Evolutionary conservation across 495 filamentous ascomycete species (phyloP).

Genomic region (Penicillium chermesinum): DNA sequence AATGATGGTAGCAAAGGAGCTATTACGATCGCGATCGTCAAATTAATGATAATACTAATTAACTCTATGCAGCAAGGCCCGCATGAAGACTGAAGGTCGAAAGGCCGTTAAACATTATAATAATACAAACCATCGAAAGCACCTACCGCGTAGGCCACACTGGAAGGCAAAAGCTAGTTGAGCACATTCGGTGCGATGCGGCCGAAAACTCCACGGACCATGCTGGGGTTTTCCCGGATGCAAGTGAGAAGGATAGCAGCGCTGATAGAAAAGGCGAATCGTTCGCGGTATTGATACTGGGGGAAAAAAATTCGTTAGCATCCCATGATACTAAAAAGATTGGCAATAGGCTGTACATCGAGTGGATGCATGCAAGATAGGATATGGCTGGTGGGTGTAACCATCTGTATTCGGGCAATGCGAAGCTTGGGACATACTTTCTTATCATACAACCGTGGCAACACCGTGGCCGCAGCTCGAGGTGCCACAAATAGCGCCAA

Average conservation of each 20-base stretch:
- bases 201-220: slow-evolving; percentile 73
- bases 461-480: slow-evolving; percentile 67
- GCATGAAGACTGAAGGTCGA: background rate
- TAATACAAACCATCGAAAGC: background rate
- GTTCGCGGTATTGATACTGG: slow-evolving; percentile 72
- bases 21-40: no score
- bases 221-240: slow-evolving; percentile 55
- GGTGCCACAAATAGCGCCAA: slow-evolving; percentile 83
- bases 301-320: slow-evolving; percentile 21
- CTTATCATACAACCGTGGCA: slow-evolving; percentile 68
- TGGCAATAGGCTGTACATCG: background rate
- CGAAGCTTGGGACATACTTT: slow-evolving; percentile 41
- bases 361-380: background rate
- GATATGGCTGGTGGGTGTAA: slow-evolving; percentile 15
- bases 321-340: slow-evolving; percentile 9
- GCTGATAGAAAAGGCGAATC: slow-evolving; percentile 64
- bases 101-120: background rate
- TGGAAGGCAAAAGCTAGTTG: slow-evolving; percentile 12
- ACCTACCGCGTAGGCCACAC: background rate
- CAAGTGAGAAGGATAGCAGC: slow-evolving; percentile 71
- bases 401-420: slow-evolving; percentile 13
- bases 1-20: no score
- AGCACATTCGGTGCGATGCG: slow-evolving; percentile 56
- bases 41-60: no score
- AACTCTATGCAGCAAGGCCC: no score